phyloP scores from a whole-genome alignment of 352 stramenopile species.

The Globisporangium emineosum region DNA sequence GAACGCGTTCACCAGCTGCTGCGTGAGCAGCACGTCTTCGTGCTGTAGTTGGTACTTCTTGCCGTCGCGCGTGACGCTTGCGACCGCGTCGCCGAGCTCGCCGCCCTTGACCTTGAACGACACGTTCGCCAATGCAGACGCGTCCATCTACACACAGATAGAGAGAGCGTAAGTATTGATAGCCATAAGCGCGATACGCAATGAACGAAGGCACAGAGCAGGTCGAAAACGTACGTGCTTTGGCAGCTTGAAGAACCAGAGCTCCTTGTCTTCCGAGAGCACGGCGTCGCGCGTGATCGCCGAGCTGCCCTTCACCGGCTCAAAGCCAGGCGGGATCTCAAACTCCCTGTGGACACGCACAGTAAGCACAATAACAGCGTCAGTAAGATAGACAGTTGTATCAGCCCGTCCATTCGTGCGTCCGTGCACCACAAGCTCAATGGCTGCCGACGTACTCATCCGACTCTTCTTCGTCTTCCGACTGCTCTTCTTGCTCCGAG shows the following conservation, averaged over 20 bases:
- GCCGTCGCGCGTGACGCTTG: conserved; percentile 38
- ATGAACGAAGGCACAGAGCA: not conserved
- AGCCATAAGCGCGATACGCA: not conserved
- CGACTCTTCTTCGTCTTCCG: conserved; percentile 47
- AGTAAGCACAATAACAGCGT: conserved; percentile 4
- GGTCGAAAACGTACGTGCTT: conserved; percentile 54
- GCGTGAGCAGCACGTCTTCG: conserved; percentile 58
- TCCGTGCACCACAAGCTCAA: not conserved
- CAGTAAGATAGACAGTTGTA: not conserved
- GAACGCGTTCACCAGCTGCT: conserved; percentile 79
- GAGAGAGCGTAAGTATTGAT: not conserved
- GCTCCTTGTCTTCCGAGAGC: conserved; percentile 68
- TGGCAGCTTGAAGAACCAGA: conserved; percentile 86
- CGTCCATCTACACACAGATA: conserved; percentile 44
- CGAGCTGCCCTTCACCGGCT: conserved; percentile 56
- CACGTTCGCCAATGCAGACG: conserved; percentile 60
- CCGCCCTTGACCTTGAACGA: conserved; percentile 58
- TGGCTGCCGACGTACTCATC: conserved; percentile 37
- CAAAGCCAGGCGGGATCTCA: conserved; percentile 72
- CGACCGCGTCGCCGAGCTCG: conserved; percentile 33
- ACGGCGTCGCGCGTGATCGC: conserved; percentile 59
- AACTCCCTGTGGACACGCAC: conserved; percentile 52
- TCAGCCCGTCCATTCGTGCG: not conserved
- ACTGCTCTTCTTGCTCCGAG: conserved; percentile 25
- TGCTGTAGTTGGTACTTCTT: conserved; percentile 58